A percentile compares a stretch with the other conserved stretches of the same genome.
These are phyloP conservation scores for Lentinula aciculospora DNA, from an alignment of 768 basidiomycete genomes.

Conservation along the genomic window DNA sequence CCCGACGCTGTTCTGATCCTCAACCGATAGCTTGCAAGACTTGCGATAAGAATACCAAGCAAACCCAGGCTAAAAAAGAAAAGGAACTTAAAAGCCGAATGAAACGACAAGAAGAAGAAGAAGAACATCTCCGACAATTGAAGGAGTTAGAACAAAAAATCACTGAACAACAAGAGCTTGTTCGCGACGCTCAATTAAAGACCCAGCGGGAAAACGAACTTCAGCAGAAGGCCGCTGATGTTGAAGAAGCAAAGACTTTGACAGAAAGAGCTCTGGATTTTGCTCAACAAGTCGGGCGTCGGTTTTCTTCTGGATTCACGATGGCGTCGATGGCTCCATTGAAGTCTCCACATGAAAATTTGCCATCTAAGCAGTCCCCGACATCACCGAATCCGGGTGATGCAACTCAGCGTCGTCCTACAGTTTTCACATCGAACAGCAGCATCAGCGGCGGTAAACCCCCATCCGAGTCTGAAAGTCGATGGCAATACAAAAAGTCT, in stretches of 20 bases:
- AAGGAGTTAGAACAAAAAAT: conserved; percentile 38
- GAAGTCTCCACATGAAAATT: conserved; percentile 1
- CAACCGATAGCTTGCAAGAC: conserved; percentile 30
- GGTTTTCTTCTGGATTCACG: neutral
- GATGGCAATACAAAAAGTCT: conserved; percentile 57
- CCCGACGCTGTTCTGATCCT: conserved; percentile 37
- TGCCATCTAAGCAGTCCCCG: neutral
- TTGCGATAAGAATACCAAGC: conserved; percentile 40
- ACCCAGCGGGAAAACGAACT: conserved; percentile 28
- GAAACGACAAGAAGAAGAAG: conserved; percentile 40
- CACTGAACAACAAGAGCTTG: conserved; percentile 22
- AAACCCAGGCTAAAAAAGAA: conserved; percentile 32
- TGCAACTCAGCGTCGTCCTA: neutral
- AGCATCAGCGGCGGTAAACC: neutral
- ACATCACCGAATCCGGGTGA: neutral
- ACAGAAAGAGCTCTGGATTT: neutral
- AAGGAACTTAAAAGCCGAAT: conserved; percentile 35
- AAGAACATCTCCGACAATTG: conserved; percentile 34
- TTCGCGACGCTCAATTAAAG: conserved; percentile 29
- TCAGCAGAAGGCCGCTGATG: conserved; percentile 39
- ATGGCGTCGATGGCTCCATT: neutral
- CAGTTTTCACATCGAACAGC: neutral
- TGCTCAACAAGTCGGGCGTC: neutral
- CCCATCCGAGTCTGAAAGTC: conserved; percentile 30
- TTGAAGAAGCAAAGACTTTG: conserved; percentile 23